Percentiles rank a stretch among this genome's conserved stretches.
phyloP scores from a whole-genome alignment of 805 yeast species.

The Debaryomyces tyrocola region DNA sequence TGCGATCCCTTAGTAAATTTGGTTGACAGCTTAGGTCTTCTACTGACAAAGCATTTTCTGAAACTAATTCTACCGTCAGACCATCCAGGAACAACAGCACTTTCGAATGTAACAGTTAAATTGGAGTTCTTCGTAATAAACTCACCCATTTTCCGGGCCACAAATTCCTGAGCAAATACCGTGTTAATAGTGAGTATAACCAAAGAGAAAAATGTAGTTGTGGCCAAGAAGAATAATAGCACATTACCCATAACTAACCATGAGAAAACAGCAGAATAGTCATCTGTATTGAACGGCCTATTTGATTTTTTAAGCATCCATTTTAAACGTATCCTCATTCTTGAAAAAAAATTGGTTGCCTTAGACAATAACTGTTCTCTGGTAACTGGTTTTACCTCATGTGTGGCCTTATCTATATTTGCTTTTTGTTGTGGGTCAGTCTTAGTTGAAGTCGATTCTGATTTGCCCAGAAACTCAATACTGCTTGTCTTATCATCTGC shows the following conservation, averaged over 20 bases:
- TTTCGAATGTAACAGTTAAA: slow-evolving; percentile 82
- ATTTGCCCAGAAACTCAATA: too few relatives aligned
- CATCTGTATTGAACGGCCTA: slow-evolving; percentile 90
- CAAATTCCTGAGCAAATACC: slow-evolving; percentile 83
- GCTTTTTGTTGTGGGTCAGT: not conserved
- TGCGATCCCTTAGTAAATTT: slow-evolving; percentile 71
- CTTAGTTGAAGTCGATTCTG: too few relatives aligned
- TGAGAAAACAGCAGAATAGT: slow-evolving; percentile 83
- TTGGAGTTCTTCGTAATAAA: slow-evolving; percentile 81
- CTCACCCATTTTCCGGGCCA: slow-evolving; percentile 81
- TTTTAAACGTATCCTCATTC: slow-evolving; percentile 45
- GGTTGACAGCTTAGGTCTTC: slow-evolving; percentile 65
- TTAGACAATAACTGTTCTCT: slow-evolving; percentile 24
- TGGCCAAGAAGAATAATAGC: slow-evolving; percentile 74
- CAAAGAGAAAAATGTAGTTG: slow-evolving; percentile 88
- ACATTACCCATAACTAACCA: slow-evolving; percentile 92
- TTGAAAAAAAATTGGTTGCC: slow-evolving; percentile 28
- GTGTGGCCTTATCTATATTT: not conserved
- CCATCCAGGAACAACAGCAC: slow-evolving; percentile 95
- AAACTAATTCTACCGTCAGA: slow-evolving; percentile 81
- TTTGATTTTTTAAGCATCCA: slow-evolving; percentile 77
- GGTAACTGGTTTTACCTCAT: slow-evolving; percentile 9
- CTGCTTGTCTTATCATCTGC: too few relatives aligned
- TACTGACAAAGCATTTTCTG: slow-evolving; percentile 80
- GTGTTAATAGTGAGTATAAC: slow-evolving; percentile 77